phyloP scores from a whole-genome alignment of 495 filamentous ascomycete species.

The Penicillium alfredii region DNA sequence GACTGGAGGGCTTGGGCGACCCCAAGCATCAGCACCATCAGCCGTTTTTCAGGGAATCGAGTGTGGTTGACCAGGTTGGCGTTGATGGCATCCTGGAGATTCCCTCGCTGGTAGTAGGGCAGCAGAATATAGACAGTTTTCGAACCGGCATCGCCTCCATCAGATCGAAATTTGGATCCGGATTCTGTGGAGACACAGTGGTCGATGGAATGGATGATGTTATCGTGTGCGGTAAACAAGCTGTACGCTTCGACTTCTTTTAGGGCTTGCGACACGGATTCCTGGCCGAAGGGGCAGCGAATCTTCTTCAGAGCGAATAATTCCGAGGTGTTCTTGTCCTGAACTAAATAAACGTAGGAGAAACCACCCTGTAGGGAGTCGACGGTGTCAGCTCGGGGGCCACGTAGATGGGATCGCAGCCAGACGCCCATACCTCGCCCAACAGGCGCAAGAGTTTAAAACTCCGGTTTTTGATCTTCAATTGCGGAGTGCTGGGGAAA shows the following conservation, averaged over 20 bases:
- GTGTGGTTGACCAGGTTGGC: constrained; percentile 96
- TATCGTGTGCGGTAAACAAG: constrained; percentile 71
- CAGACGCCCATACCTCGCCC: constrained; percentile 80
- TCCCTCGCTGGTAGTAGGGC: constrained; percentile 90
- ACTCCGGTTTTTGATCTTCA: constrained; percentile 90
- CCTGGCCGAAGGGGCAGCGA: constrained; percentile 92
- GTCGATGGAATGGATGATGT: constrained; percentile 89
- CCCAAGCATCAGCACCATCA: constrained; percentile 88
- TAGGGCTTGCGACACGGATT: constrained; percentile 88
- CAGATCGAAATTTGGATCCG: constrained; percentile 52
- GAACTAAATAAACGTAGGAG: constrained; percentile 96
- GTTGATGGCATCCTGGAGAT: constrained; percentile 96
- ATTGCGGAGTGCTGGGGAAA: constrained; percentile 84
- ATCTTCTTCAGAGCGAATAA: constrained; percentile 98
- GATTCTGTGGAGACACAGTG: constrained; percentile 63
- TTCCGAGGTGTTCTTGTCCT: constrained; percentile 73
- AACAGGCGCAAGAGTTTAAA: constrained; percentile 93
- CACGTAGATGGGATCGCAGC: no score
- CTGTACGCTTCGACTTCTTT: constrained; percentile 96
- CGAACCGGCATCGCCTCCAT: constrained; percentile 51
- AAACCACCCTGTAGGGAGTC: constrained; percentile 70
- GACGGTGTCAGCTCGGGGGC: constrained; percentile 1
- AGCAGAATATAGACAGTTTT: constrained; percentile 97
- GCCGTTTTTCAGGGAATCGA: constrained; percentile 78
- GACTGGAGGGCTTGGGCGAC: constrained; percentile 81